Base-by-base conservation (phyloP, 768 basidiomycete species). In the Mycena epipterygia region DNA sequence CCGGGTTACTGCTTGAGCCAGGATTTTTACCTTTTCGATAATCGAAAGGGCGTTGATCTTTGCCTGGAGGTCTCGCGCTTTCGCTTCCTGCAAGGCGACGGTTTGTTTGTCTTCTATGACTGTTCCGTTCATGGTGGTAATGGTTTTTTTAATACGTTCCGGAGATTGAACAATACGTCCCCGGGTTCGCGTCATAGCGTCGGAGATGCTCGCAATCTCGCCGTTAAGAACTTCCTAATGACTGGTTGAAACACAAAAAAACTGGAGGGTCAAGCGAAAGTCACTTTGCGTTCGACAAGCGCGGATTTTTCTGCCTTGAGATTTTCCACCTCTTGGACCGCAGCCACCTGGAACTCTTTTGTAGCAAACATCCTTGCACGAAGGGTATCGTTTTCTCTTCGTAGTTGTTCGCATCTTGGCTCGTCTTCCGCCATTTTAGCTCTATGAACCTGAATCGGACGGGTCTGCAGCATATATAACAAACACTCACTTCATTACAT, bases 151-250 rank as follows among this genome's bases (percentile, higher is more conserved):
- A 73, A 97, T 93, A 51, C 96, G 88, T 53, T 97, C 96, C 0
- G 96, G 96, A 0, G 95, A 96, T 78, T 96, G 94, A 4, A 98
- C 95, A 71, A 98, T 92, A 30, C 95, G 90, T 32, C 89, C 84
- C 57, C 89, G 86, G 0, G 90, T 90, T 48, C 91, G 89, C 16
- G 83, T 81, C 71, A 94, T 90, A 51, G 85, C 83, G 65, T 93
- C 91, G 46, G 87, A 82, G 27, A 91, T 81, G 49, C 86, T 84
- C 9, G 87, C 83, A 13, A 91, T 85, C 57, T 95, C 91, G 2
- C 83, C 83, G 69, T 88, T 89, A 30, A 93, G 82, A 66, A 80
- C 84, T 83, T 93, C 91, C 90, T 91, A 60, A 39, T 7, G 49
- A 27, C 32, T 9, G 19, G 6, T 35, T 8, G 59, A 25, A 29